Evolutionary conservation across 805 yeast species (phyloP).

Genomic region (Saccharomyces jurei): DNA sequence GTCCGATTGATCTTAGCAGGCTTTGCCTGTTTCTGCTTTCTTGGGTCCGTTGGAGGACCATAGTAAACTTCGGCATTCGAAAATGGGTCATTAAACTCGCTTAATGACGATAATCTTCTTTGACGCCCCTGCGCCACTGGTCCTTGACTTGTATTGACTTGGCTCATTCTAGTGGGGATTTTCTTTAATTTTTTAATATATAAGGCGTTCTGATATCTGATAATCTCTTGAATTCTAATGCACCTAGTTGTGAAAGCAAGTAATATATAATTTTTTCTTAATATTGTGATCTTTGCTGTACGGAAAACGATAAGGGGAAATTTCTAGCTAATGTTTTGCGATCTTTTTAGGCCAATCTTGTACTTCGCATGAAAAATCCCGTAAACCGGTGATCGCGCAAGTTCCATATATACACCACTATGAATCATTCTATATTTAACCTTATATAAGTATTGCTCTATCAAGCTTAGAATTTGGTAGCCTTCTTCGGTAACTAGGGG

Average conservation of each 20-base stretch:
- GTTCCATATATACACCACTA: not conserved
- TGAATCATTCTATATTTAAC: not conserved
- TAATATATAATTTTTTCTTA: not conserved
- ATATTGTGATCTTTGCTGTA: not conserved
- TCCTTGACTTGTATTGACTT: not conserved
- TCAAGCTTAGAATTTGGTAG: not conserved
- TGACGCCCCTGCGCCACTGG: conserved; percentile 6
- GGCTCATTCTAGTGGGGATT: not conserved
- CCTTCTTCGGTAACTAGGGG: not conserved
- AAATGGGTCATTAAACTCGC: conserved; percentile 51
- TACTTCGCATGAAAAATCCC: not conserved
- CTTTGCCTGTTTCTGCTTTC: conserved; percentile 34
- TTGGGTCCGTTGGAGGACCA: conserved; percentile 54
- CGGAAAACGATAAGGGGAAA: not conserved
- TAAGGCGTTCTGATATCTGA: not conserved
- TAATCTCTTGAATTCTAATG: not conserved
- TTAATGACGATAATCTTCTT: conserved; percentile 36
- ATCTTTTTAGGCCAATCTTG: not conserved
- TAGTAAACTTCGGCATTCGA: conserved; percentile 64
- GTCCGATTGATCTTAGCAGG: conserved; percentile 37
- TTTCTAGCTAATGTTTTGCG: not conserved
- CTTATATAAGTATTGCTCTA: not conserved
- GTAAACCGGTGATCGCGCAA: not conserved
- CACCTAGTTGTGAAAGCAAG: not conserved
- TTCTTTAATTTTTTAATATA: not conserved